Base-by-base conservation (phyloP, 129 eudicot genomes). In the Kitagawia praeruptora region DNA sequence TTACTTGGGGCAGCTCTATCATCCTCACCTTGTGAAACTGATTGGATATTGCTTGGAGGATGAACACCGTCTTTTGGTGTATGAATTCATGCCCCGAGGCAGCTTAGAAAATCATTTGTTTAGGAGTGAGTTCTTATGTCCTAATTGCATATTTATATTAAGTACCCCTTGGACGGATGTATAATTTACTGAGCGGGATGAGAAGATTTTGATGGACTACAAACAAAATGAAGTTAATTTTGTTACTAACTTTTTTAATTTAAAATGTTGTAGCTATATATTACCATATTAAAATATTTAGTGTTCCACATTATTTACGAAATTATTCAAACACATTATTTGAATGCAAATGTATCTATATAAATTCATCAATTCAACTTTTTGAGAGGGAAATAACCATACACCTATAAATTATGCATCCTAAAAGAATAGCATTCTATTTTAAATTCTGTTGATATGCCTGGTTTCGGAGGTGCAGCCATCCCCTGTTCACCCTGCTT, bases 31-130 rank as follows among this genome's bases (percentile, higher is more conserved):
- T 5, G 98, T 93, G 21, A 85, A 88, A 81, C 72, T 93, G 71
- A 88, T 93, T 48, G 97, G 97, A 38, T 92, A 90, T 79, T 93
- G 98, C 86, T 87, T 89, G 77, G 98, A 93, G 85, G 98, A 91
- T 76, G 97, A 93, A 58, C 95, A 91, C 44, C 79, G 98, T 16
- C 95, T 93, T 82, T 75, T 93, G 83, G 98, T 93, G 66, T 93
- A 93, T 34, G 98, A 93, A 48, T 93, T 93, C 86, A 91, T 93
- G 98, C 93, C 97, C 70, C 86, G 97, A 45, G 98, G 98, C 45
- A 91, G 98, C 88, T 89, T 93, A 81, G 98, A 93, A 78, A 93
- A 93, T 76, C 98, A 93, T 75, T 78, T 93, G 70, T 93, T 93
- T 80, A 85, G 97, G 86, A 88, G 98, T 93, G 80, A 87, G 96